phyloP scores from a whole-genome alignment of 208 protist species.

The Leishmania martiniquensis region DNA sequence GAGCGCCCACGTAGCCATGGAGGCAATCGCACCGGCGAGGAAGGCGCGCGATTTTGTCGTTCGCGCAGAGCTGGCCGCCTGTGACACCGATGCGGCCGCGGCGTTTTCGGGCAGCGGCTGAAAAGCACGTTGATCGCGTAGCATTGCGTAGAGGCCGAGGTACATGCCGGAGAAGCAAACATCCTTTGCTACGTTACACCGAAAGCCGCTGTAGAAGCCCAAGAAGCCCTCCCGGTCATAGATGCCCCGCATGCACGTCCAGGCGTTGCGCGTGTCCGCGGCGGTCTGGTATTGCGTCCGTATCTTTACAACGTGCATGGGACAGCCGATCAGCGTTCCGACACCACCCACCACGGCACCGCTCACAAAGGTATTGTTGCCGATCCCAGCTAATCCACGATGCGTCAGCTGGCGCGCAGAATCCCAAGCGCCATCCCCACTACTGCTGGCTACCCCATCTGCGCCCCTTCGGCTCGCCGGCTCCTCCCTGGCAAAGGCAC shows the following conservation, averaged over 20 bases:
- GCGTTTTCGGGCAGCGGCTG: neutral
- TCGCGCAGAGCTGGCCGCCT: conserved; percentile 1
- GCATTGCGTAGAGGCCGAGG: conserved; percentile 72
- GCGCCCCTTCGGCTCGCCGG: neutral
- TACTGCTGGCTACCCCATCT: neutral
- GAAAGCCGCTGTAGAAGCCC: conserved; percentile 85
- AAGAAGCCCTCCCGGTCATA: conserved; percentile 50
- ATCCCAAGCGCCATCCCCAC: neutral
- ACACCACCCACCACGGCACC: conserved; percentile 78
- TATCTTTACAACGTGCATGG: conserved; percentile 92
- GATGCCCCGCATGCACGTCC: conserved; percentile 74
- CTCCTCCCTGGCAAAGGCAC: conserved; percentile 12
- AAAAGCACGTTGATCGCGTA: conserved; percentile 22
- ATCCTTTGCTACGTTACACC: conserved; percentile 77
- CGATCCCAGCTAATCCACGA: conserved; percentile 24
- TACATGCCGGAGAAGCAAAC: conserved; percentile 76
- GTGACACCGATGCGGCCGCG: neutral
- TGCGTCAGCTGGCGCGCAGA: conserved; percentile 4
- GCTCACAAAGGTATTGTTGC: conserved; percentile 59
- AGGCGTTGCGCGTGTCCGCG: conserved; percentile 61
- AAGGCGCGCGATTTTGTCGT: conserved; percentile 41
- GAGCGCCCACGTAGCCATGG: conserved; percentile 76
- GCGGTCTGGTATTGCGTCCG: conserved; percentile 76
- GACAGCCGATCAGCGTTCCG: conserved; percentile 88
- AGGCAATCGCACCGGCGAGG: conserved; percentile 57